Percentiles rank a stretch among this genome's conserved stretches.
Conservation (phyloP, 2,329 filamentous ascomycete genomes). For the Pseudogymnoascus sp. region DNA sequence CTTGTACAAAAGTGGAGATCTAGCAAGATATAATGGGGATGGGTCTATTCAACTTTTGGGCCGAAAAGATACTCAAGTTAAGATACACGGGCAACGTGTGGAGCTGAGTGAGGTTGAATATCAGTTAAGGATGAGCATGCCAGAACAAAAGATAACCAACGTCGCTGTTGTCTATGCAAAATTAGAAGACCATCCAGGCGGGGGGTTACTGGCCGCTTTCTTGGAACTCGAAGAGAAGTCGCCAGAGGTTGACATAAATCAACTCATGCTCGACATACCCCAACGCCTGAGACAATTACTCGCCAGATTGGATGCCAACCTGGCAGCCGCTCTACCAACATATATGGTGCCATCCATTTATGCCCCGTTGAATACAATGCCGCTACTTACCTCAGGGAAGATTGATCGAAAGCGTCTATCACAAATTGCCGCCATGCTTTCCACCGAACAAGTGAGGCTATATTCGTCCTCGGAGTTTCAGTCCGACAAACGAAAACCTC, state of each 20-base stretch:
- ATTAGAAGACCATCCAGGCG: conserved; percentile 34
- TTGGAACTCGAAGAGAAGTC: conserved; percentile 30
- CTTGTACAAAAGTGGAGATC: conserved; percentile 56
- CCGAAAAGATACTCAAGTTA: conserved; percentile 56
- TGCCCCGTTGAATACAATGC: conserved; percentile 21
- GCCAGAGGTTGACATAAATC: conserved; percentile 26
- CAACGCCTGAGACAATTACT: background rate
- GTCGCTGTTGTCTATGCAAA: background rate
- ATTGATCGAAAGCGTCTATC: conserved; percentile 28
- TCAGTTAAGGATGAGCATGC: conserved; percentile 8
- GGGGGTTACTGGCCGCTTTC: conserved; percentile 41
- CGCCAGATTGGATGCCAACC: background rate
- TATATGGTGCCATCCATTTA: conserved; percentile 27
- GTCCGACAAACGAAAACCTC: background rate
- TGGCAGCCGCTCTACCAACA: conserved; percentile 17
- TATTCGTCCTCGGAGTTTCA: background rate
- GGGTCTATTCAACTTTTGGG: conserved; percentile 53
- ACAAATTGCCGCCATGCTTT: background rate
- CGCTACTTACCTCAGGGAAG: conserved; percentile 25
- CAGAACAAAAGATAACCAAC: background rate
- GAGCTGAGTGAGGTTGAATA: conserved; percentile 54
- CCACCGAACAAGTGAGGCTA: background rate
- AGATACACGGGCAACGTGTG: conserved; percentile 54
- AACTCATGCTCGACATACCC: background rate
- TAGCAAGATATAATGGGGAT: conserved; percentile 51